Base-by-base conservation (phyloP, 2,329 filamentous ascomycete genomes). In the Calonectria henricotiae region DNA sequence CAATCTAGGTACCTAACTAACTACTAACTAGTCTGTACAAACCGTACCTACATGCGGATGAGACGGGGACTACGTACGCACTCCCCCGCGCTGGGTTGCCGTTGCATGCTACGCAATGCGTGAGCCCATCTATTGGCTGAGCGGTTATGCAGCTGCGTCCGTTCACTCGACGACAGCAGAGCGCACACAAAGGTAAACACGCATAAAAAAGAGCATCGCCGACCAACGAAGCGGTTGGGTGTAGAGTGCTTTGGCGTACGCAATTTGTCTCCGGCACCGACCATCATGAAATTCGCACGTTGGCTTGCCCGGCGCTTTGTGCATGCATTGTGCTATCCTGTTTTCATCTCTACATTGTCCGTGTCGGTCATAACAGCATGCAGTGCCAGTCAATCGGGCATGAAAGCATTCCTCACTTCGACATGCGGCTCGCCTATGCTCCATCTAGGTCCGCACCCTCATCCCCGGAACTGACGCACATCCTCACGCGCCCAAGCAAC, bases 81-180 rank as follows among this genome's bases (percentile, higher is more conserved):
- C 47, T 61, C 46, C 25, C 43, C 35, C n/a, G 55, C 35, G 55
- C 64, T 51, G 30, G 47, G 62, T 27, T 54, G 62, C 37, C 27
- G 37, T 44, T 37, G 47, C 67, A 69, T 62, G 55, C 62, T 69
- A 54, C 55, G 54, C 55, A 69, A 41, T 23, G 44, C 39, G 60
- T 47, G 54, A 25, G 62, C 27, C 44, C 54, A 54, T 62, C 46
- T 60, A 65, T 69, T 69, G 67, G 62, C 37, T 35, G 15, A 30
- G 27, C 13, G 62, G 43, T n/a, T 55, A 39, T 46, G 61, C 23
- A 6, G 35, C 49, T 61, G 43, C n/a, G 20, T 44, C 58, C 44
- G 67, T 69, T 69, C 62, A 65, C 67, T 65, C 41, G 62, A 49
- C 67, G 62, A 69, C 67, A 32, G 60, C n/a, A 12, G 54, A 23